Evolutionary conservation across 192 early-diverging fungal genomes (phyloP), one percentile per base, ranked within the genome.

Genomic region (Coemansia sp.): DNA sequence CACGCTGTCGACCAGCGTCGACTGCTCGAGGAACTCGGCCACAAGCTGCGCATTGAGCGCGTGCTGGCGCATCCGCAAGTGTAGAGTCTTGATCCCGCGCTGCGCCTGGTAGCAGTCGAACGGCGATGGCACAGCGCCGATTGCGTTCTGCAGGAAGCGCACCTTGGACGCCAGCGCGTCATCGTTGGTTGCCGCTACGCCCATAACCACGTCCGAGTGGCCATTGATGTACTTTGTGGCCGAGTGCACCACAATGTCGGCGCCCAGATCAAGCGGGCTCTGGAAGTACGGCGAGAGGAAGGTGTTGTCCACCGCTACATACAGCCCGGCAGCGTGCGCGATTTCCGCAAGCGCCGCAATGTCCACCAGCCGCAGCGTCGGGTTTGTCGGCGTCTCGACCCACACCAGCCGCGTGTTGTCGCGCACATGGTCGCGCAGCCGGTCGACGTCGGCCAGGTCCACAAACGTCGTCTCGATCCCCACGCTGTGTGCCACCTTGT

Each of bases 221-320:
- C 97, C 96, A 84, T 98, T 98, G 76, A 99, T 92, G 83, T 98
- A 99, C 82, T 98, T 98, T 62, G 96, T 99, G 23, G 95, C 95
- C 20, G 95, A 97, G 84, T 99, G 95, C 11, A 98, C 92, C 18
- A 97, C 95, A 68, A 99, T 88, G 75, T 99, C 97, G n/a, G 95
- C 97, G 52, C 95, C 97, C 56, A 98, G 85, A 15, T 81, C 69
- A 18, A 99, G 87, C 9, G 97, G 97, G 63, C 89, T 92, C 77
- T 94, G 93, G 87, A 93, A 93, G 83, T 92, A 93, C 63, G 93
- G 92, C 60, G 86, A 88, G 85, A 94, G 86, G 69, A 95, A 93
- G 18, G 93, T 94, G 86, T 97, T 93, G 82, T 92, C 91, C 23
- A 94, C 92, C 21, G 91, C 91, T 34, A 94, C 77, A 62, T 86